Evolutionary conservation across 176 grass and related monocot species (phyloP), one percentile per base, ranked within the genome.

Genomic region (Aegilops longissima): DNA sequence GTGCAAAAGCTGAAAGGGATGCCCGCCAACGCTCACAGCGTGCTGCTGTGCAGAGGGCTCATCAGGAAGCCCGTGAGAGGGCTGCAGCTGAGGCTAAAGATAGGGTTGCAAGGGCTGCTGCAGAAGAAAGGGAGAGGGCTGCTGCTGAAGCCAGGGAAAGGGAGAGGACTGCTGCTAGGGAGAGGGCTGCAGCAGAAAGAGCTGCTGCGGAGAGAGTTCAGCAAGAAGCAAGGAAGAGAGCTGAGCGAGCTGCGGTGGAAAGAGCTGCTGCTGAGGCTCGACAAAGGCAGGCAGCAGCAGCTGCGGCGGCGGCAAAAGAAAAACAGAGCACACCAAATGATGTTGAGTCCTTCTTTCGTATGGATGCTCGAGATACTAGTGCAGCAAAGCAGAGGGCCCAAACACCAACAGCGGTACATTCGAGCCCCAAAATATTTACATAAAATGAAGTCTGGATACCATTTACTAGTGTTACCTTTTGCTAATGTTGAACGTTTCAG

Each of bases 301-400:
- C 88, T 17, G 91, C 90, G 10, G 74, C 90, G 61, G 90, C 86
- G 54, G 78, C 87, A 66, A 86, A 87, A 82, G 87, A 94, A 86
- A 92, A 94, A 79, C 90, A 94, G 49, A 92, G 86, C 66, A 83
- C 80, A 36, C 27, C 85, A 71, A 86, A 96, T 92, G 97, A 99
- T 87, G 82, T 99, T 24, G 96, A 98, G 40, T 95, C 93, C 13
- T 92, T 98, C 83, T 98, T 98, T 21, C 76, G 93, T 49, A 85
- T 51, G 9, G 61, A 74, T 51, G 49, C 90, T 64, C 90, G 84
- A 67, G 80, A 91, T 70, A 95, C 33, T 77, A 92, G 88, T 94
- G 93, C 86, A 78, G 88, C 92, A 29, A 95, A 86, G 79, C 89
- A 89, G 82, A 93, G 87, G 69, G 20, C 73, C 79, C 83, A 86